A percentile compares a stretch with the other conserved stretches of the same genome.
phyloP scores from a whole-genome alignment of 345 rosid species.

The Syzygium grande region DNA sequence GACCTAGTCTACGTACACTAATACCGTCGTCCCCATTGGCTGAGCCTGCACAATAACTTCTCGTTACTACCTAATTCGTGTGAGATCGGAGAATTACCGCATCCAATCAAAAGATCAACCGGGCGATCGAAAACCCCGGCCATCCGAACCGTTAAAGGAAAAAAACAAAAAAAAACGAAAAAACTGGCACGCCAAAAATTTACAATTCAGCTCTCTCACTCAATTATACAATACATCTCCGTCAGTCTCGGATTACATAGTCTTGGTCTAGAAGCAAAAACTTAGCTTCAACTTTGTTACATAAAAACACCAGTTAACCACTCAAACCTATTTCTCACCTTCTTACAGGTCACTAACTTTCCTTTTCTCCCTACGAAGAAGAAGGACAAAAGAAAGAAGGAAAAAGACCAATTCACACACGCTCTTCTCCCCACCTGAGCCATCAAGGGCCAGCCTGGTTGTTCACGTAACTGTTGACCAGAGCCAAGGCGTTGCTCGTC shows the following conservation, averaged over 20 bases:
- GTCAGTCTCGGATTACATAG: neutral
- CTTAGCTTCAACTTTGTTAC: neutral
- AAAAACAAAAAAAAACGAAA: neutral
- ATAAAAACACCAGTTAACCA: neutral
- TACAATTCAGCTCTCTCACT: neutral
- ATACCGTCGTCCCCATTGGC: neutral
- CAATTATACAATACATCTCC: neutral
- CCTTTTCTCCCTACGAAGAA: neutral
- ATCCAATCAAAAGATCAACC: neutral
- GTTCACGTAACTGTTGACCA: slow-evolving; percentile 55
- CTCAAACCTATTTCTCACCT: neutral
- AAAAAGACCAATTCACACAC: neutral
- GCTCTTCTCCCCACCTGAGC: neutral
- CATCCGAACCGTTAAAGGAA: neutral
- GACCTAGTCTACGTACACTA: neutral
- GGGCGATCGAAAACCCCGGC: neutral
- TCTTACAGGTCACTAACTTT: neutral
- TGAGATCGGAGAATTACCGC: neutral
- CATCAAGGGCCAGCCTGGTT: neutral
- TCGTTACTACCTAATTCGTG: neutral
- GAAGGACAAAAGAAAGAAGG: neutral
- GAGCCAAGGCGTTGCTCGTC: slow-evolving; percentile 78
- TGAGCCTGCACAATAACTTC: neutral
- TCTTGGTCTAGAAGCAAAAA: neutral
- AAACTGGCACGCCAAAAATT: neutral